A percentile compares a stretch with the other conserved stretches of the same genome.
Evolutionary conservation across 257 asterid genomes (phyloP).

Genomic region (Nicotiana attenuata): DNA sequence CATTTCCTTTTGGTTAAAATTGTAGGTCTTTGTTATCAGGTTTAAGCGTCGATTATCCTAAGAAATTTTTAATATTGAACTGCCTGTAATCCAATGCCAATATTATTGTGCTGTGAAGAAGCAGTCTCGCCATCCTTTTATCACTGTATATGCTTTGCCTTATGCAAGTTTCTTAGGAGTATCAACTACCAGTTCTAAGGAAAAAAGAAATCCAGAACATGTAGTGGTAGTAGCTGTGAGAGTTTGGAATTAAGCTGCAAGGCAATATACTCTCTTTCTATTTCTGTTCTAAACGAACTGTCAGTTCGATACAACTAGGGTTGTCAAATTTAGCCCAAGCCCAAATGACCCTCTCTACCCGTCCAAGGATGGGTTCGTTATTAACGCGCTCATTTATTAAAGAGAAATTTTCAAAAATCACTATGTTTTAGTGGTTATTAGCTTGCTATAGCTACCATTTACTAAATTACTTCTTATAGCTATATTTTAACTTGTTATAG

Average conservation of each 20-base stretch:
- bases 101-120: background rate
- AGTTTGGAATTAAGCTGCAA: background rate
- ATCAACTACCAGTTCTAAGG: background rate
- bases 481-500: too few relatives aligned
- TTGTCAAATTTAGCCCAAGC: too few relatives aligned
- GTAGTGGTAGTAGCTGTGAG: background rate
- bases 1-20: background rate
- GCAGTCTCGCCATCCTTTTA: background rate
- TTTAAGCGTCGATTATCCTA: background rate
- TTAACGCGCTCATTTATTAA: too few relatives aligned
- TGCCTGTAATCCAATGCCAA: background rate
- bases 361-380: too few relatives aligned
- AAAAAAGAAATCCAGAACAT: background rate
- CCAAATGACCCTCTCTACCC: too few relatives aligned
- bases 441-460: too few relatives aligned
- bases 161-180: background rate
- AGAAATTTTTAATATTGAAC: background rate
- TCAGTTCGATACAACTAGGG: too few relatives aligned
- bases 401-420: too few relatives aligned
- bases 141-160: background rate
- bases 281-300: background rate
- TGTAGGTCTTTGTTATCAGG: background rate
- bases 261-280: background rate
- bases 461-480: too few relatives aligned
- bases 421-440: too few relatives aligned